phyloP scores from a whole-genome alignment of 352 stramenopile genomes.

The Phytophthora megakarya region DNA sequence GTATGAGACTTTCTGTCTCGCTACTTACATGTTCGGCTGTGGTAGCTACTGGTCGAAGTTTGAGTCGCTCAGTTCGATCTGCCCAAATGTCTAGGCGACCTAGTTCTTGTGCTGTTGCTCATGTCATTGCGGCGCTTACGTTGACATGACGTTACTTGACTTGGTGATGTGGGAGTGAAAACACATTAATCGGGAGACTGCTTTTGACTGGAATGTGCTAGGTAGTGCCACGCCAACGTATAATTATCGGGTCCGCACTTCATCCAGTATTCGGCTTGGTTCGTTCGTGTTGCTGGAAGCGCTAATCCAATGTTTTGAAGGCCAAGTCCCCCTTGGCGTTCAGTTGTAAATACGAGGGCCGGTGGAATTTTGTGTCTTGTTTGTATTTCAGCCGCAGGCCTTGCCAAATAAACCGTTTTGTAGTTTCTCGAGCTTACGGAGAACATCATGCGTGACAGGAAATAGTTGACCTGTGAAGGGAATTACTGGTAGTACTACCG shows the following conservation, averaged over 20 bases:
- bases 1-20: not conserved
- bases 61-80: not conserved
- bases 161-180: not conserved
- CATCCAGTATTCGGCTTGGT: slow-evolving; percentile 2
- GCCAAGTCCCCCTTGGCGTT: not conserved
- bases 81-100: not conserved
- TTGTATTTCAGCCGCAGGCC: not conserved
- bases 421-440: not conserved
- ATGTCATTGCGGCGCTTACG: not conserved
- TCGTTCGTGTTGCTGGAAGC: not conserved
- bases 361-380: not conserved
- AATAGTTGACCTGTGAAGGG: not conserved
- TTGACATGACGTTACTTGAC: not conserved
- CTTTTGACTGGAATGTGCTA: not conserved
- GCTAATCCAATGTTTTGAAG: slow-evolving; percentile 2
- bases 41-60: not conserved
- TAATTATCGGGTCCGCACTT: not conserved
- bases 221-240: not conserved
- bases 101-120: not conserved
- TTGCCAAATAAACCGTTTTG: not conserved
- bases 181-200: not conserved
- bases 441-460: too few species aligned
- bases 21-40: not conserved
- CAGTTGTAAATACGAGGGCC: not conserved
- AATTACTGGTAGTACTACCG: not conserved